Conservation (phyloP, 2,329 filamentous ascomycete genomes). For the Dactylellina leptospora region DNA sequence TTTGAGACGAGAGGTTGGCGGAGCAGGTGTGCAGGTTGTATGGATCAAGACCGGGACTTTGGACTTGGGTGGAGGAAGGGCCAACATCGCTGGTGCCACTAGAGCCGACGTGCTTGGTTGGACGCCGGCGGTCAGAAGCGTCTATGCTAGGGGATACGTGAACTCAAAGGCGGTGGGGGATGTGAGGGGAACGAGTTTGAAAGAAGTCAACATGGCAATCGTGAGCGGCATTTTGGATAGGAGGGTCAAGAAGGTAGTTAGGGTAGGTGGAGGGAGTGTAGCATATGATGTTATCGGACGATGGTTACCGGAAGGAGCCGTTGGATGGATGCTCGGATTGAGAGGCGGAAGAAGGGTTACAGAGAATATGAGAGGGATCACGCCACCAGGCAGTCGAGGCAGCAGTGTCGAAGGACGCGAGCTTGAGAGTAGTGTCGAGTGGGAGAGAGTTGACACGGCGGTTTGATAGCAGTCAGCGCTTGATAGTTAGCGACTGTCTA, state of each 20-base stretch:
- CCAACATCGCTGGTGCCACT: slow-evolving; percentile 58
- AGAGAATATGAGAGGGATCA: slow-evolving; percentile 27
- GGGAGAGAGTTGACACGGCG: slow-evolving; percentile 52
- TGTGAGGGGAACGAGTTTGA: slow-evolving; percentile 76
- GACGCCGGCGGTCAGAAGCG: slow-evolving; percentile 69
- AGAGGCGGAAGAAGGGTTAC: slow-evolving; percentile 54
- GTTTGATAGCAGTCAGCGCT: too few relatives aligned
- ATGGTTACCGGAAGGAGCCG: slow-evolving; percentile 77
- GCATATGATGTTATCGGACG: slow-evolving; percentile 86
- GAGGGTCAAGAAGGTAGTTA: slow-evolving; percentile 69
- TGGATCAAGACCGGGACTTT: slow-evolving; percentile 92
- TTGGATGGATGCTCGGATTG: slow-evolving; percentile 95
- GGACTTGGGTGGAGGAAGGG: slow-evolving; percentile 71
- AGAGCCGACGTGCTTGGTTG: slow-evolving; percentile 69
- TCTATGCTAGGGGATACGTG: slow-evolving; percentile 72
- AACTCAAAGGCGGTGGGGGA: slow-evolving; percentile 63
- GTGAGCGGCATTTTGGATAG: slow-evolving; percentile 80
- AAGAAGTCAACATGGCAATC: slow-evolving; percentile 83
- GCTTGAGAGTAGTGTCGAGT: slow-evolving; percentile 55
- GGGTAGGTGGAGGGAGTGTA: slow-evolving; percentile 83
- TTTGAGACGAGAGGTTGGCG: slow-evolving; percentile 70
- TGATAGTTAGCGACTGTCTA: too few relatives aligned
- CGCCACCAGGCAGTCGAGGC: slow-evolving; percentile 43
- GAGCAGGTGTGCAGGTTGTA: slow-evolving; percentile 78
- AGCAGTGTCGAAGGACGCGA: slow-evolving; percentile 37